phyloP scores from a whole-genome alignment of 768 basidiomycete genomes.

The Agaricus blazei region DNA sequence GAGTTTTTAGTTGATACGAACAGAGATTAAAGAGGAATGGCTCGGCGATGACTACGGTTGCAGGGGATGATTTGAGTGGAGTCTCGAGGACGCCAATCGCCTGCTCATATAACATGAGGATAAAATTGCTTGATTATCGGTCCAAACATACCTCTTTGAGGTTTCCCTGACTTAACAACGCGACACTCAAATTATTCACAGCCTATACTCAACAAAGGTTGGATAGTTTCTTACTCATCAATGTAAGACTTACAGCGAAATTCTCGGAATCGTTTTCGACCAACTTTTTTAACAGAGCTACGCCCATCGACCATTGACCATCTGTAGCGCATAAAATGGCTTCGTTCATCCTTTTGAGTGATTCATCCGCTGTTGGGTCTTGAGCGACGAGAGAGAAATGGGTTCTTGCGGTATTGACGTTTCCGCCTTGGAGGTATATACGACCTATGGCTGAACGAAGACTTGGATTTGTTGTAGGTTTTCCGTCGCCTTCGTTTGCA shows the following conservation, averaged over 20 bases:
- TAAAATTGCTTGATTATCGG: background rate
- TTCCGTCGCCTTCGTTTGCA: constrained; percentile 9
- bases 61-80: constrained; percentile 59
- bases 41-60: constrained; percentile 69
- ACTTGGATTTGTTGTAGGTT: constrained; percentile 36
- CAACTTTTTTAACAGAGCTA: constrained; percentile 34
- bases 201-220: constrained; percentile 35
- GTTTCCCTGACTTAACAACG: constrained; percentile 64
- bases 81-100: constrained; percentile 66
- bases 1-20: constrained; percentile 27
- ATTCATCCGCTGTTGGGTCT: constrained; percentile 36
- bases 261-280: constrained; percentile 54
- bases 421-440: constrained; percentile 70
- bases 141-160: constrained; percentile 54
- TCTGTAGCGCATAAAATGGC: constrained; percentile 62
- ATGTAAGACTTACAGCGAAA: constrained; percentile 41
- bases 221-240: background rate
- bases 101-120: constrained; percentile 25
- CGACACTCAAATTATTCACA: constrained; percentile 73
- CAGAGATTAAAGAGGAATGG: constrained; percentile 85
- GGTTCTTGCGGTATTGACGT: constrained; percentile 50
- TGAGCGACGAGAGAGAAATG: constrained; percentile 51
- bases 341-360: constrained; percentile 55
- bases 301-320: constrained; percentile 64
- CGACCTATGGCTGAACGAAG: constrained; percentile 68